Evolutionary conservation across 139 green algal species (phyloP), one percentile per base, ranked within the genome.

Genomic region (Chlamydomonas sp.): DNA sequence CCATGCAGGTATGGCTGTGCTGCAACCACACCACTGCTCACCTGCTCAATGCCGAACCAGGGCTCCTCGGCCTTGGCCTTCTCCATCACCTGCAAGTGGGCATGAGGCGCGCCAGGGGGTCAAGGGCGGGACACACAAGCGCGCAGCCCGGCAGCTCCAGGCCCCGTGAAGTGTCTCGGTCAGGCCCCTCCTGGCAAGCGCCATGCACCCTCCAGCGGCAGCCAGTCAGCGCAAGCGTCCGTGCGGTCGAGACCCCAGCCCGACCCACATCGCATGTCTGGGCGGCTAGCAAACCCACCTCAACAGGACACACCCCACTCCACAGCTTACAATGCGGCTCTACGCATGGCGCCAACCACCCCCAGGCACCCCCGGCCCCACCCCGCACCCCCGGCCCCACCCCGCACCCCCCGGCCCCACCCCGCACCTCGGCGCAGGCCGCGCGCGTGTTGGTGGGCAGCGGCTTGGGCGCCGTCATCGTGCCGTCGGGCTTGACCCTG

Each of bases 11-110:
- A 77, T 69, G 77, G 17, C 16, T 20, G 77, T 18, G 63, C 14
- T 15, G 31, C 31, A 49, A 49, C 31, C 31, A 49, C 31, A 49
- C 31, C 31, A 49, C 16, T 4, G 20, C 78, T 58, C 67, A 91
- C 88, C 88, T 97, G 95, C 95, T 99, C 97, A 79, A 99, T 98
- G 71, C 98, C 96, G 85, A 99, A 99, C 97, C 97, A 99, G 31
- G 96, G 97, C 93, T 97, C 96, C 86, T 96, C 69, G 67, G 80
- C 90, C 88, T 96, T 92, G 67, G 92, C 95, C 87, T 94, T 93
- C 83, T 92, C 85, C 92, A 96, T 96, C 15, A 92, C 79, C 85
- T 89, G 77, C 5, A 2, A 49, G 63, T 14, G 69, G 2, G 69
- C 10, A 75, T 16, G 69, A 16, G 69, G 16, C 69, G 5, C 10